These are phyloP conservation scores for Chenopodium berlandieri DNA, from an alignment of 148 eudicot species.

Conservation along the genomic window DNA sequence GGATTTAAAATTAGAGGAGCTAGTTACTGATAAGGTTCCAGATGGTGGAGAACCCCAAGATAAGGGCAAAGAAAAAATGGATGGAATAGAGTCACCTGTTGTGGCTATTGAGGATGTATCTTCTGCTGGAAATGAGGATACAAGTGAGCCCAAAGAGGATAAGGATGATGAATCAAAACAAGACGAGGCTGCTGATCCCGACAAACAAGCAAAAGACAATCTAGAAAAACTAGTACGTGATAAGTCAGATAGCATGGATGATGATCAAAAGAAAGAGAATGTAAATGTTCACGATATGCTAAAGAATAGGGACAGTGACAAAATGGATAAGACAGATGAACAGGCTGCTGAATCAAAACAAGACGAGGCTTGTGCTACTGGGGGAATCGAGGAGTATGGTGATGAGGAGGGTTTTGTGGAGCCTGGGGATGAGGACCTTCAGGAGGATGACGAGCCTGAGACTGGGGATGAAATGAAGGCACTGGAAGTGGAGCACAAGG, in stretches of 20 bases:
- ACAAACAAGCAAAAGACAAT: slow-evolving; percentile 24
- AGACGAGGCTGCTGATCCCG: too few relatives aligned
- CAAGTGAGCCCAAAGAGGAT: slow-evolving; percentile 23
- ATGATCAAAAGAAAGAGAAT: slow-evolving; percentile 20
- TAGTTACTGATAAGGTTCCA: slow-evolving; percentile 18
- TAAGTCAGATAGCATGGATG: slow-evolving; percentile 20
- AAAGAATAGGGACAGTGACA: slow-evolving; percentile 31
- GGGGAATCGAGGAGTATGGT: slow-evolving; percentile 42
- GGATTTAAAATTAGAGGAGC: slow-evolving; percentile 33
- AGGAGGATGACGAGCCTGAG: slow-evolving; percentile 43
- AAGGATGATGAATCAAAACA: too few relatives aligned
- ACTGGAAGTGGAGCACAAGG: slow-evolving; percentile 49
- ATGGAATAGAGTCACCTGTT: slow-evolving; percentile 18
- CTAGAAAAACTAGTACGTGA: slow-evolving; percentile 25
- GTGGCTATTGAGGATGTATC: slow-evolving; percentile 14
- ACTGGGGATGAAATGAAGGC: slow-evolving; percentile 37
- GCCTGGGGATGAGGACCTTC: slow-evolving; percentile 51
- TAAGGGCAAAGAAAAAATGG: slow-evolving; percentile 35
- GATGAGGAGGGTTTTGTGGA: slow-evolving; percentile 53
- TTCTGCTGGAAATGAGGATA: slow-evolving; percentile 26
- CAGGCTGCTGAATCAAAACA: slow-evolving; percentile 29
- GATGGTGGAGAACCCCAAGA: slow-evolving; percentile 21
- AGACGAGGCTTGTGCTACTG: slow-evolving; percentile 36
- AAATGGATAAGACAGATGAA: slow-evolving; percentile 27
- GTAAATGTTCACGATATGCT: slow-evolving; percentile 16